These are phyloP conservation scores for Boletus fagicola DNA, from an alignment of 768 basidiomycete species.

Conservation along the genomic window DNA sequence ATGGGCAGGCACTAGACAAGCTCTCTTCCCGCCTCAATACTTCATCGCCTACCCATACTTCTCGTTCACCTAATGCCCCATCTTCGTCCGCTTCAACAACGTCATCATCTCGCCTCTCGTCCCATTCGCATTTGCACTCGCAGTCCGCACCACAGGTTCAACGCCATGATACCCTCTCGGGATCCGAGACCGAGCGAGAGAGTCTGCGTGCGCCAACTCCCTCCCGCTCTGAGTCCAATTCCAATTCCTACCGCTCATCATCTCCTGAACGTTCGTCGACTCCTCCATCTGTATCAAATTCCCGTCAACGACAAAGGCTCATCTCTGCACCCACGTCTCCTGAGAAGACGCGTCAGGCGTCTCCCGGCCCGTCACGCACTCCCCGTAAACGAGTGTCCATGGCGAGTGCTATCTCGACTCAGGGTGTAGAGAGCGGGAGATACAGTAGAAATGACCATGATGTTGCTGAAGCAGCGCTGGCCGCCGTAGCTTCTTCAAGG, in stretches of 20 bases:
- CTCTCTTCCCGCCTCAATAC: constrained; percentile 59
- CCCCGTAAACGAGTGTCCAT: constrained; percentile 44
- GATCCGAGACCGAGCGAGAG: constrained; percentile 83
- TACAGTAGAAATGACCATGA: constrained; percentile 31
- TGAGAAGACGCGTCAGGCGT: constrained; percentile 36
- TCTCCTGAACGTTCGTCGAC: constrained; percentile 40
- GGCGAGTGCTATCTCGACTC: constrained; percentile 31
- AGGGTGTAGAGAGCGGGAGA: constrained; percentile 24
- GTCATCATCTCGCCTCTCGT: constrained; percentile 37
- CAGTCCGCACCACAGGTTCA: constrained; percentile 26
- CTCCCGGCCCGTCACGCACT: constrained; percentile 41
- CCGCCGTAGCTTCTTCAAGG: constrained; percentile 57
- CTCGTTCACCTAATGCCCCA: constrained; percentile 36
- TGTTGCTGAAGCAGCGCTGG: constrained; percentile 57
- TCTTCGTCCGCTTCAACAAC: constrained; percentile 37
- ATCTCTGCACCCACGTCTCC: constrained; percentile 51
- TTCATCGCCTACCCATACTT: constrained; percentile 49
- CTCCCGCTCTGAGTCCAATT: constrained; percentile 31
- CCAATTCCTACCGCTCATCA: constrained; percentile 35
- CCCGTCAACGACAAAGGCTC: constrained; percentile 39
- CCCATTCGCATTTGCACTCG: constrained; percentile 34
- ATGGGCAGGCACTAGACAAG: constrained; percentile 61
- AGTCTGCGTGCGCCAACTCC: constrained; percentile 37
- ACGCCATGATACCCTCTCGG: constrained; percentile 49
- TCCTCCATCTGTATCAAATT: constrained; percentile 31